These are phyloP conservation scores for Mycena olivaceomarginata DNA, from an alignment of 768 basidiomycete genomes.

Conservation along the genomic window DNA sequence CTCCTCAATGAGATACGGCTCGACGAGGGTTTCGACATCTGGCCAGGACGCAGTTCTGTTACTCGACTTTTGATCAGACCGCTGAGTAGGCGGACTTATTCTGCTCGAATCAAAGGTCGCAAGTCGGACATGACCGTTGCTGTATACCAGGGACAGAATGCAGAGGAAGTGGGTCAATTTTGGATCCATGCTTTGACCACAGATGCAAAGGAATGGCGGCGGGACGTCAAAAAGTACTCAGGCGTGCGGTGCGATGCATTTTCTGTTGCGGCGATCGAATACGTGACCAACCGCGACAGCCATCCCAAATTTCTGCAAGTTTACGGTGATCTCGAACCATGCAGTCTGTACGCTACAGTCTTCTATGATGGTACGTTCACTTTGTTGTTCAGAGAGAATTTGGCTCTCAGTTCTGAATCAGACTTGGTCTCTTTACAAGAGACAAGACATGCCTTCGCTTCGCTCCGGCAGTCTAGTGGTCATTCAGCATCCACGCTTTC, in stretches of 20 bases:
- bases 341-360: slow-evolving; percentile 24
- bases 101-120: slow-evolving; percentile 21
- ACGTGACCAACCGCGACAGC: background rate
- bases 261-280: background rate
- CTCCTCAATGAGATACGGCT: slow-evolving; percentile 8
- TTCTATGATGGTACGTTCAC: slow-evolving; percentile 14
- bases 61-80: slow-evolving; percentile 11
- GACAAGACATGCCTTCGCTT: no score
- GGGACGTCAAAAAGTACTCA: slow-evolving; percentile 20
- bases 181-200: background rate
- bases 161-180: slow-evolving; percentile 7
- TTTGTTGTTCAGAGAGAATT: background rate
- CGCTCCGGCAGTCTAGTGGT: no score
- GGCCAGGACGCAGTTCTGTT: background rate
- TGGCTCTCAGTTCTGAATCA: background rate
- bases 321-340: background rate
- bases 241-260: slow-evolving; percentile 17
- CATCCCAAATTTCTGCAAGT: slow-evolving; percentile 27
- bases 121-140: slow-evolving; percentile 28
- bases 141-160: slow-evolving; percentile 27
- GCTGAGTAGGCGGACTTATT: slow-evolving; percentile 18
- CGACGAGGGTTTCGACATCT: background rate
- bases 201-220: slow-evolving; percentile 20
- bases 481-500: no score
- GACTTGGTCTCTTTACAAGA: slow-evolving; percentile 20